A percentile compares a stretch with the other conserved stretches of the same genome.
phyloP scores from a whole-genome alignment of 176 grass and related monocot species.

The Carex myosuroides region DNA sequence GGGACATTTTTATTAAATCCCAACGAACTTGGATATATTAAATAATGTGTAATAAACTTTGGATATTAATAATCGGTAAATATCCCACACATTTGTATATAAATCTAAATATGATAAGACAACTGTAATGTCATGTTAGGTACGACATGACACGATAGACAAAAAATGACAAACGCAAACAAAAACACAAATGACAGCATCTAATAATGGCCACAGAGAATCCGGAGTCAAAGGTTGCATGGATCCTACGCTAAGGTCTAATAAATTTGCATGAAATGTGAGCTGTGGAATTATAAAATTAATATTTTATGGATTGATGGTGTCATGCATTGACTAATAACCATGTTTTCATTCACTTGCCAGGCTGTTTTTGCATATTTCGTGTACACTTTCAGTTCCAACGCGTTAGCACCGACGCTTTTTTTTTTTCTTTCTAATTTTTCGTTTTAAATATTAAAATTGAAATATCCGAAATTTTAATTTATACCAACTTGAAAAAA shows the following conservation, averaged over 20 bases:
- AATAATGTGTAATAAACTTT: no score
- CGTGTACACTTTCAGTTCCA: neutral
- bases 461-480: no score
- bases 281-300: neutral
- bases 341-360: constrained; percentile 7
- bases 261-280: neutral
- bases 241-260: neutral
- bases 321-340: neutral
- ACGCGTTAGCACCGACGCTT: constrained; percentile 10
- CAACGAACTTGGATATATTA: no score
- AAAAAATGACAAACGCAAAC: no score
- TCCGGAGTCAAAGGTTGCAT: neutral
- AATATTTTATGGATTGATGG: neutral
- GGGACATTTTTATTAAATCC: no score
- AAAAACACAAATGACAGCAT: neutral
- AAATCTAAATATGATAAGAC: no score
- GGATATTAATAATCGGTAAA: no score
- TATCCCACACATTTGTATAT: no score
- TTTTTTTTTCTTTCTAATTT: neutral
- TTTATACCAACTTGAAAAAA: no score
- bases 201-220: neutral
- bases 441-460: no score
- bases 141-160: no score
- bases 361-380: neutral
- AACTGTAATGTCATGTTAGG: no score